Evolutionary conservation across 257 asterid species (phyloP).

Genomic region (Knoxia roxburghii): DNA sequence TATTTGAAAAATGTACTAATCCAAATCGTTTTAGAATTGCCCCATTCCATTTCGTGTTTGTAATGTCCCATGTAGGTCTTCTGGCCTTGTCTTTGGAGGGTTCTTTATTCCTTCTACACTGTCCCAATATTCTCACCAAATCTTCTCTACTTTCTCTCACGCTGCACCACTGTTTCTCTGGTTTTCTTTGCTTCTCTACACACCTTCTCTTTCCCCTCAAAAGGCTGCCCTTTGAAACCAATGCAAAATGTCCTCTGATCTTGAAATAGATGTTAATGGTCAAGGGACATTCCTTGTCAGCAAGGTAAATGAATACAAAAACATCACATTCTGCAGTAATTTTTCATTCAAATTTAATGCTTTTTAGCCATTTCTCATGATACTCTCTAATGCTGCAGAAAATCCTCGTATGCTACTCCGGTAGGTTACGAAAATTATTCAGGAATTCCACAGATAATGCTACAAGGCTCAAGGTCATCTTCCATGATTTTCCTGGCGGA

Average conservation of each 20-base stretch:
- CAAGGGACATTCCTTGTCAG: conserved; percentile 43
- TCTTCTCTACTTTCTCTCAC: not conserved
- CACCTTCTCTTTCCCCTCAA: not conserved
- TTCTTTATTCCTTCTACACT: conserved; percentile 35
- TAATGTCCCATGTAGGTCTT: not conserved
- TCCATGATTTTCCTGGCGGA: conserved; percentile 66
- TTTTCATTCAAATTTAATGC: not conserved
- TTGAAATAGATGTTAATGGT: conserved; percentile 64
- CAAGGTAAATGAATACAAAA: conserved; percentile 34
- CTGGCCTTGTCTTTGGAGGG: conserved; percentile 23
- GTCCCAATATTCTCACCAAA: conserved; percentile 24
- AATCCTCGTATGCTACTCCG: conserved; percentile 42
- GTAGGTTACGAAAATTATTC: conserved; percentile 37
- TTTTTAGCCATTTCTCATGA: not conserved
- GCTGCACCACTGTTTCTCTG: not conserved
- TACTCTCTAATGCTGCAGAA: conserved; percentile 33
- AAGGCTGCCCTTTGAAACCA: not conserved
- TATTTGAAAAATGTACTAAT: too few relatives aligned
- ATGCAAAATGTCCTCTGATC: conserved; percentile 33
- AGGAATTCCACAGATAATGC: conserved; percentile 16
- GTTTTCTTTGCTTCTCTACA: not conserved
- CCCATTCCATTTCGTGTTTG: too few relatives aligned
- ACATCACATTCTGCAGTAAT: not conserved
- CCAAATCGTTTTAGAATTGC: too few relatives aligned
- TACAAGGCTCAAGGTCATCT: conserved; percentile 35